Evolutionary conservation across 768 basidiomycete species (phyloP), one percentile per base, ranked within the genome.

Genomic region (Boletus subparvulus): DNA sequence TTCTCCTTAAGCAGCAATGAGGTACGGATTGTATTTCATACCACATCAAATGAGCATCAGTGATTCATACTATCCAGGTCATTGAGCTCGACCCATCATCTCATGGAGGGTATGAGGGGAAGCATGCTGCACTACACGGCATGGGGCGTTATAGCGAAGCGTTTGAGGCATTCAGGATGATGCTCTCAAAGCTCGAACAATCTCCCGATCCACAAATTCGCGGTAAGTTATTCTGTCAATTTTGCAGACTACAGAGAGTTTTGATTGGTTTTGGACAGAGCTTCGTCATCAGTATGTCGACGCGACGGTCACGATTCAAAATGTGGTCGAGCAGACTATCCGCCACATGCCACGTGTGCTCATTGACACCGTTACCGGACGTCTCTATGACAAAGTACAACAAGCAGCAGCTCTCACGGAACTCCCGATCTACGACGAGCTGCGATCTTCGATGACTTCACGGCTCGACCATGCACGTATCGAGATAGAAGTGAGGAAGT

Each of bases 1-100:
- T 47, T 19, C n/a, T 62, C 16, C 13, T 58, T 7, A 58, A 58
- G 32, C 3, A 54, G 60, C 26, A 39, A 58, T 32, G 17, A n/a
- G 45, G 45, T 32, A 47, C 32, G 10, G 5, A 11, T 47, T 19
- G 4, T 13, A 26, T 14, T 40, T 39, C 10, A 11, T 5, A 5
- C 5, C 12, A 6, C 4, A 35, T 28, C 4, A 11, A 14, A 33
- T 2, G 21, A 7, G 6, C 9, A 1, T 26, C 8, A 3, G 1
- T n/a, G 7, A 35, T 41, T 5, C 10, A 32, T 30, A 7, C 8
- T 9, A 14, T 35, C 7, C 16, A 59, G 60, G 24, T 7, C 5
- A 59, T 61, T 33, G 24, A 47, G 0, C 52, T 47, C 3, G 26
- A 47, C 4, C 28, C 55, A 40, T 44, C 50, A 11, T 52, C 40